Percentiles rank a stretch among this genome's conserved stretches.
These are phyloP conservation scores for Globisporangium spiculum DNA, from an alignment of 352 stramenopile genomes.

Conservation along the genomic window DNA sequence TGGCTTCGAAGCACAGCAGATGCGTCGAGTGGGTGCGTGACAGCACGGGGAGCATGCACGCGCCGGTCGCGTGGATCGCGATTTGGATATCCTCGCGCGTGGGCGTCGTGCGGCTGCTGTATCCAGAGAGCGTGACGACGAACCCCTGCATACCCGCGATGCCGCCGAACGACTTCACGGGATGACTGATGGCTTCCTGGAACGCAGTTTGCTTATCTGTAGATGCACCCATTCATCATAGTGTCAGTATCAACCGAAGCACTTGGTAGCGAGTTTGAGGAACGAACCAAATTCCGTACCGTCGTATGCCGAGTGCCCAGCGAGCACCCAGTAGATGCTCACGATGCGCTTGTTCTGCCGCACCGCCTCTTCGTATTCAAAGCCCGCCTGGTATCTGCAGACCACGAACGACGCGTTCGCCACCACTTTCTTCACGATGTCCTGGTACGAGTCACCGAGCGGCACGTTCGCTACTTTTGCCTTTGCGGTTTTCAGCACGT, in stretches of 20 bases:
- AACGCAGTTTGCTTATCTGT: slow-evolving; percentile 28
- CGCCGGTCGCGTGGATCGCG: slow-evolving; percentile 77
- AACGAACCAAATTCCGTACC: not conserved
- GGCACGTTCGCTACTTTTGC: slow-evolving; percentile 81
- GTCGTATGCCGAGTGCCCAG: slow-evolving; percentile 36
- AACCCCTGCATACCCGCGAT: slow-evolving; percentile 77
- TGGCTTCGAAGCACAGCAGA: slow-evolving; percentile 71
- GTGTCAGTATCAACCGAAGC: not conserved
- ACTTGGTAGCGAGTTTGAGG: not conserved
- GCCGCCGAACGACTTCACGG: slow-evolving; percentile 61
- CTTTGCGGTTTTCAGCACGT: slow-evolving; percentile 65
- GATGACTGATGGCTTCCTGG: slow-evolving; percentile 51
- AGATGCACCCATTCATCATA: not conserved
- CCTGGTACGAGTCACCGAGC: slow-evolving; percentile 61
- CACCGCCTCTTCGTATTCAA: slow-evolving; percentile 78
- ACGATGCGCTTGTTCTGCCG: slow-evolving; percentile 70
- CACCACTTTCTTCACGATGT: slow-evolving; percentile 79
- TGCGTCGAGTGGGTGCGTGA: slow-evolving; percentile 82
- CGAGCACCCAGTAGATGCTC: slow-evolving; percentile 80
- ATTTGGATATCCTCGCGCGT: slow-evolving; percentile 83
- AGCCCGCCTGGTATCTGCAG: slow-evolving; percentile 72
- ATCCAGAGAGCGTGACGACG: slow-evolving; percentile 82
- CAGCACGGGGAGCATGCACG: slow-evolving; percentile 80
- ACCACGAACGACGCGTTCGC: slow-evolving; percentile 79
- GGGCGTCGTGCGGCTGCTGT: slow-evolving; percentile 68